These are phyloP conservation scores for Thozetella sp. DNA, from an alignment of 495 filamentous ascomycete species.

Conservation along the genomic window DNA sequence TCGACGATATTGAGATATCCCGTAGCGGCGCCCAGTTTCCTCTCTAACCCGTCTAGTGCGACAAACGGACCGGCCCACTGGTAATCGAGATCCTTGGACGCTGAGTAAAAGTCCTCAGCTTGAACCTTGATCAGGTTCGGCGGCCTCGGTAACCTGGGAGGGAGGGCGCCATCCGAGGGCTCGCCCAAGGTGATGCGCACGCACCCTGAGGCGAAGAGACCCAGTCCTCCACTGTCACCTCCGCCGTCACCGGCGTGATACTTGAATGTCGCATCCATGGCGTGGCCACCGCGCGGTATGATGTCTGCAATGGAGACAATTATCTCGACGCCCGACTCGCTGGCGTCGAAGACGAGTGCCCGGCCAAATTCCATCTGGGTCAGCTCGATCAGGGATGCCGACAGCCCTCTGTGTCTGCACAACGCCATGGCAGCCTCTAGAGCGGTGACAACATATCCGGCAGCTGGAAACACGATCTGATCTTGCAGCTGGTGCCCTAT, in stretches of 20 bases:
- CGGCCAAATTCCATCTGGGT: constrained; percentile 12
- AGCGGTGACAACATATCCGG: constrained; percentile 47
- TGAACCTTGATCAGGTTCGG: background rate
- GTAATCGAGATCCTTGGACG: background rate
- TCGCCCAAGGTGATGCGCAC: constrained; percentile 13
- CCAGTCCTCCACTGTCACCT: no score
- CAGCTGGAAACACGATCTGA: constrained; percentile 54
- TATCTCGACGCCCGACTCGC: constrained; percentile 16
- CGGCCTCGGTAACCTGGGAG: constrained; percentile 21
- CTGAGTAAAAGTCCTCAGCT: background rate
- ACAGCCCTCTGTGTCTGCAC: background rate
- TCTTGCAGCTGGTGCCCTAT: constrained; percentile 37
- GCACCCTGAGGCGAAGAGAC: constrained; percentile 19
- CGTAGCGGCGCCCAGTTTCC: background rate
- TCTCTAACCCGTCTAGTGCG: background rate
- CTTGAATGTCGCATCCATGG: constrained; percentile 8
- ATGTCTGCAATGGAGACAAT: constrained; percentile 9
- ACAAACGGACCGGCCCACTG: background rate
- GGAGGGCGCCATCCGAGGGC: constrained; percentile 2
- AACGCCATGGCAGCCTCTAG: constrained; percentile 38
- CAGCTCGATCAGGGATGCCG: constrained; percentile 18
- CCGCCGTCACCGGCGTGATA: constrained; percentile 8
- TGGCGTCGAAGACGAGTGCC: constrained; percentile 16
- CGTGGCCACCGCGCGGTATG: background rate
- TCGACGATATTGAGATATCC: background rate